Evolutionary conservation across 345 rosid species (phyloP).

Genomic region (Passiflora organensis): DNA sequence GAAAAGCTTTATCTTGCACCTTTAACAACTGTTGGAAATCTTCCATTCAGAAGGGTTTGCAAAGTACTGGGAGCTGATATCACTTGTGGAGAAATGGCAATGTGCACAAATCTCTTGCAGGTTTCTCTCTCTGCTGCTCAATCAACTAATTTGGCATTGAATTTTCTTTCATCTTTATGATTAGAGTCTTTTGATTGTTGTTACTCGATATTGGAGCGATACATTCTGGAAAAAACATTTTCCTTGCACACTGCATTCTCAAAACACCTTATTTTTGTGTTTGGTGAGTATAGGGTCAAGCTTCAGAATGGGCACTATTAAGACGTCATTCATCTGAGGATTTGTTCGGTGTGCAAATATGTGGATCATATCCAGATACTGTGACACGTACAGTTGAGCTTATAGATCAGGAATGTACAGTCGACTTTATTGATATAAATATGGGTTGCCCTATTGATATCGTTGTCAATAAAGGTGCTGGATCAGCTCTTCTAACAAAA

Average conservation of each 20-base stretch:
- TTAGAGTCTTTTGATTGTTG: no score
- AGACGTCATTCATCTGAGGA: constrained; percentile 87
- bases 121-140: constrained; percentile 29
- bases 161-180: not conserved
- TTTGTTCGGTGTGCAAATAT: constrained; percentile 93
- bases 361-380: constrained; percentile 71
- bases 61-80: constrained; percentile 85
- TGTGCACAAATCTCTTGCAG: constrained; percentile 95
- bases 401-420: constrained; percentile 63
- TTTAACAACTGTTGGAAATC: constrained; percentile 93
- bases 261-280: not conserved
- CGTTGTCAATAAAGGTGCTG: constrained; percentile 92
- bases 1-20: constrained; percentile 93
- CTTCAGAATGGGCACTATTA: constrained; percentile 98
- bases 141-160: not conserved
- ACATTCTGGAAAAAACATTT: no score
- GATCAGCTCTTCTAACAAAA: constrained; percentile 79
- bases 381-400: constrained; percentile 72
- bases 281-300: constrained; percentile 69
- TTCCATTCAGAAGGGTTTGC: constrained; percentile 93
- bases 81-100: constrained; percentile 98
- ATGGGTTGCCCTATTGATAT: constrained; percentile 98
- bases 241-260: not conserved
- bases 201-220: no score
- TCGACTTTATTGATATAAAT: constrained; percentile 91